phyloP scores from a whole-genome alignment of 768 basidiomycete genomes.

The Neoboletus subvelutipes region DNA sequence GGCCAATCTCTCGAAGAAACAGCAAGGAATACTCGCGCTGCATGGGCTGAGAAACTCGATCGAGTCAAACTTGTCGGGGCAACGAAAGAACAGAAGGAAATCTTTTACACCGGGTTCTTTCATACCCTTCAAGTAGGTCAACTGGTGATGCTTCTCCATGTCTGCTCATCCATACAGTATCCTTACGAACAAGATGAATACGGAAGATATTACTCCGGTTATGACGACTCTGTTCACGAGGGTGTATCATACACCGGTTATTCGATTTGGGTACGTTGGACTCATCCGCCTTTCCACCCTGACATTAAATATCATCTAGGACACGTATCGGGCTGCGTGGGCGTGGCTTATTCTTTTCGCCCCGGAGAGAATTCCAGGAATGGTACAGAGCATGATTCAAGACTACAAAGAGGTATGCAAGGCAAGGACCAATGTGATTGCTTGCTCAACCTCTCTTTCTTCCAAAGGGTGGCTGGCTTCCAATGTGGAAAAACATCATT shows the following conservation, averaged over 20 bases:
- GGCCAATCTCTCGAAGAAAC: constrained; percentile 52
- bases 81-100: constrained; percentile 43
- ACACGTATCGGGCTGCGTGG: constrained; percentile 78
- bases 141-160: background rate
- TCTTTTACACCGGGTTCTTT: constrained; percentile 63
- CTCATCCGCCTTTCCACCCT: background rate
- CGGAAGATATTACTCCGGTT: constrained; percentile 72
- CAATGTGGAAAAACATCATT: constrained; percentile 89
- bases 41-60: constrained; percentile 60
- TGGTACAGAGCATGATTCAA: constrained; percentile 78
- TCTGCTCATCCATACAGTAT: constrained; percentile 45
- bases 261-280: constrained; percentile 63
- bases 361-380: constrained; percentile 72
- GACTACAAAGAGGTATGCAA: constrained; percentile 62
- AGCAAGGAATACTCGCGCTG: constrained; percentile 42
- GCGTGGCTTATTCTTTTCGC: constrained; percentile 76
- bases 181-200: constrained; percentile 74
- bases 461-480: constrained; percentile 70
- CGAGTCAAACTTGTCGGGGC: constrained; percentile 51
- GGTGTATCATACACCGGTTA: constrained; percentile 79
- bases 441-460: background rate
- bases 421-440: background rate
- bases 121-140: constrained; percentile 56
- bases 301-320: constrained; percentile 40
- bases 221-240: constrained; percentile 62